Base-by-base conservation (phyloP, 371 early-diverging fungal species). In the Mortierella sp. region DNA sequence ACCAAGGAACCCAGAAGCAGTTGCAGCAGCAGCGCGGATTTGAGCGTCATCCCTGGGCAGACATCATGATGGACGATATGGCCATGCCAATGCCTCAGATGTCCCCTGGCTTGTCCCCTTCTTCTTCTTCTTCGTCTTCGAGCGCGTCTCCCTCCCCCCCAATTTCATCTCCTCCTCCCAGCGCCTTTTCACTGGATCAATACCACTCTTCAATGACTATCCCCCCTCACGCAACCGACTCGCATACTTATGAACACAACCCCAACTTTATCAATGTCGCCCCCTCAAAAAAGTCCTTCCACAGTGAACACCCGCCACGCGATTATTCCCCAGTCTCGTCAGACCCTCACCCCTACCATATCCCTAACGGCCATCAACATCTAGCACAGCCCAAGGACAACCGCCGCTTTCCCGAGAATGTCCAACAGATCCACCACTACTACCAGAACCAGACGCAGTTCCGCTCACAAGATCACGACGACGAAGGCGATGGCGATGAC, bases 91-190 rank as follows among this genome's bases (percentile, higher is more conserved):
- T 76, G 80, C 70, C 77, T 2, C 73, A 76, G 58, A 63, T 70
- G 66, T 76, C 80, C 0, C 80, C 80, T 9, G 73, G 73, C 37
- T 61, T 80, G 22, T 76, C 80, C 10, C 52, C 70, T 13, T 76
- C 73, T 0, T 73, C 76, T 0, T 63, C 76, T 40, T 68, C 65
- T 2, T 43, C 73, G 1, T 68, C 65, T 2, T 43, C 73, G 1
- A 48, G 61, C 73, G 41, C 65, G 19, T 69, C 76, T 26, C 73
- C 72, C 40, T 76, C 80, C 14, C 77, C 76, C 22, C 69, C 72
- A 29, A 55, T 75, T 24, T 43, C 37, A 13, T 71, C 72, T 2
- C 67, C 66, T 52, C 71, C 71, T n/a, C 22, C 71, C 4, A 44
- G 52, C 34, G 66, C 70, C 45, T 39, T 58, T 66, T 68, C 68